Base-by-base conservation (phyloP, 139 green algal genomes). In the Auxenochlorella pyrenoidosa region DNA sequence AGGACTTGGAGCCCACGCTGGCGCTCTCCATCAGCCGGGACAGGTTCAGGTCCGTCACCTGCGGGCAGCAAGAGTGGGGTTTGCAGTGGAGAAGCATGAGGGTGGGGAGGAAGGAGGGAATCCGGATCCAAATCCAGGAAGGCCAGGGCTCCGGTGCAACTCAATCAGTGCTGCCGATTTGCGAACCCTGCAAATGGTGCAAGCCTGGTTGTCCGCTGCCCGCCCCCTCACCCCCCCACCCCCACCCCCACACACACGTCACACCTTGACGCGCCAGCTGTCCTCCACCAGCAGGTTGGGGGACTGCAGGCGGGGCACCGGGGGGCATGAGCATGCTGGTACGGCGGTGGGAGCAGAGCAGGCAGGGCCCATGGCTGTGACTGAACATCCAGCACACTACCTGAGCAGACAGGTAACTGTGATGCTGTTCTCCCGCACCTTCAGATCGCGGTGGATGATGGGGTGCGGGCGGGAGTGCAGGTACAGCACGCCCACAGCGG, bases 221-320 rank as follows among this genome's bases (percentile, higher is more conserved):
- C n/a, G n/a, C n/a, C n/a, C n/a, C n/a, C n/a, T n/a, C n/a, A n/a
- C n/a, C n/a, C n/a, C n/a, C n/a, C n/a, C n/a, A n/a, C n/a, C n/a
- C n/a, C n/a, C n/a, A n/a, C n/a, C n/a, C n/a, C n/a, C n/a, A n/a
- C n/a, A n/a, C n/a, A n/a, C n/a, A n/a, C 54, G 54, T 24, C 66
- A 30, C 71, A 93, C 87, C 66, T 94, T 94, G 82, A 90, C 85
- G 6, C 80, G 88, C 91, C 91, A 94, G 34, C 87, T 71, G 34
- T 79, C 87, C 76, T 94, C 92, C n/a, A 95, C 86, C 28, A 95
- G 76, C 76, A 95, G 51, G 73, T 95, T 95, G 19, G 91, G 81
- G 2, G 79, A 85, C 54, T 63, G 54, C 54, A 24, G 22, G 16
- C 47, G 18, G 54, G 54, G 18, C 54, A 22, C 13, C 13, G 16